Conservation (phyloP, 208 protist species). For the Jaenimonas drosophilae region DNA sequence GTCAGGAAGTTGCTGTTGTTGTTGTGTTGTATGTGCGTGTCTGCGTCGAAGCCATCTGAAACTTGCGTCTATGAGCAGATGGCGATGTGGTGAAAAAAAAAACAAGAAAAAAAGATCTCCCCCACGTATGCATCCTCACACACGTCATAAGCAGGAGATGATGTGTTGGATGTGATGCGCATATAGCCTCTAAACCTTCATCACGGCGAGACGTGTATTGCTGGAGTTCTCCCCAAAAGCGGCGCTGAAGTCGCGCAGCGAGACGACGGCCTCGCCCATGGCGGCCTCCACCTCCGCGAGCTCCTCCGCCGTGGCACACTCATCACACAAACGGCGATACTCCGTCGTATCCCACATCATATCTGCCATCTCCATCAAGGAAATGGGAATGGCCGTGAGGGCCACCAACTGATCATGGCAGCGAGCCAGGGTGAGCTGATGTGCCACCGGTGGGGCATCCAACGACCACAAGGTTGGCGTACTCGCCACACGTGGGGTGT, state of each 20-base stretch:
- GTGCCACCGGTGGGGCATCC: slow-evolving; percentile 10
- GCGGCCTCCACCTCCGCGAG: slow-evolving; percentile 21
- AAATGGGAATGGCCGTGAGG: slow-evolving; percentile 44
- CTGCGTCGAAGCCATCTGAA: too few species aligned
- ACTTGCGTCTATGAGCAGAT: not conserved
- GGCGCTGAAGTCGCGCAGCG: slow-evolving; percentile 53
- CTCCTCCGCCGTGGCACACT: slow-evolving; percentile 9
- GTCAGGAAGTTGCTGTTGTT: too few species aligned
- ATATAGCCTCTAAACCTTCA: slow-evolving; percentile 56
- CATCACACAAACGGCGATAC: not conserved
- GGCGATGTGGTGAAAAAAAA: not conserved
- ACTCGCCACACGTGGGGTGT: slow-evolving; percentile 11
- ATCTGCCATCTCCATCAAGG: slow-evolving; percentile 35
- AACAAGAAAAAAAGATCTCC: not conserved
- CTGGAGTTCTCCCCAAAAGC: slow-evolving; percentile 47
- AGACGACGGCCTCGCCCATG: too few species aligned
- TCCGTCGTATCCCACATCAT: slow-evolving; percentile 46
- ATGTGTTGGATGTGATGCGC: not conserved
- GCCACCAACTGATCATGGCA: slow-evolving; percentile 64
- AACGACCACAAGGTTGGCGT: slow-evolving; percentile 26
- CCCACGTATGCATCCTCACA: not conserved
- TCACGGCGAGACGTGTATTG: slow-evolving; percentile 19
- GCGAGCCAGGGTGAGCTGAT: slow-evolving; percentile 33
- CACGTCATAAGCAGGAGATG: not conserved
- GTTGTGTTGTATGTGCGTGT: too few species aligned